Evolutionary conservation across 345 rosid genomes (phyloP).

Genomic region (Cochlearia excelsa): DNA sequence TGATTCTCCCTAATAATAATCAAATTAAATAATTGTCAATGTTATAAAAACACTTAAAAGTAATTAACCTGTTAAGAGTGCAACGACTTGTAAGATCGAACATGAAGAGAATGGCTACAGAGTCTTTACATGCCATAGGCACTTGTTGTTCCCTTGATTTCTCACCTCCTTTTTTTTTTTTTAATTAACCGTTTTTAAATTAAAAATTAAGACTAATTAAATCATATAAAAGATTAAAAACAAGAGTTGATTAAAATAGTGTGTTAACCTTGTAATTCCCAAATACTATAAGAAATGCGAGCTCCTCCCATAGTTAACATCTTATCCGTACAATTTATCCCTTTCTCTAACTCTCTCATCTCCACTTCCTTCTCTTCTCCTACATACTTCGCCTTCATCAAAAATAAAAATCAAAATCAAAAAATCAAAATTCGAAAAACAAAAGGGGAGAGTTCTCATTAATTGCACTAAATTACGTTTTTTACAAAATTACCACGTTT

Average conservation of each 20-base stretch:
- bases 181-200: neutral
- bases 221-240: no score
- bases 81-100: conserved; percentile 88
- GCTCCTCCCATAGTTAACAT: conserved; percentile 68
- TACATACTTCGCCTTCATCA: conserved; percentile 63
- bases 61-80: conserved; percentile 56
- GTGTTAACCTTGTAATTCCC: conserved; percentile 73
- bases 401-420: neutral
- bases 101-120: conserved; percentile 83
- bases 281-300: conserved; percentile 68
- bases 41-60: neutral
- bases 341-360: conserved; percentile 35
- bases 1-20: no score
- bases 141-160: conserved; percentile 48
- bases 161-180: conserved; percentile 45
- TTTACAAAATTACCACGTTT: no score
- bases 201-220: neutral
- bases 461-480: no score
- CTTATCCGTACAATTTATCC: conserved; percentile 67
- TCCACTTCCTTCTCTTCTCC: conserved; percentile 55
- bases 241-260: neutral
- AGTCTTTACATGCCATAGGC: conserved; percentile 76
- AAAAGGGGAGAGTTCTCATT: no score
- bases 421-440: neutral
- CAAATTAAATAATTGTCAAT: neutral